These are phyloP conservation scores for Termitomyces sp. DNA, from an alignment of 768 basidiomycete species.

Conservation along the genomic window DNA sequence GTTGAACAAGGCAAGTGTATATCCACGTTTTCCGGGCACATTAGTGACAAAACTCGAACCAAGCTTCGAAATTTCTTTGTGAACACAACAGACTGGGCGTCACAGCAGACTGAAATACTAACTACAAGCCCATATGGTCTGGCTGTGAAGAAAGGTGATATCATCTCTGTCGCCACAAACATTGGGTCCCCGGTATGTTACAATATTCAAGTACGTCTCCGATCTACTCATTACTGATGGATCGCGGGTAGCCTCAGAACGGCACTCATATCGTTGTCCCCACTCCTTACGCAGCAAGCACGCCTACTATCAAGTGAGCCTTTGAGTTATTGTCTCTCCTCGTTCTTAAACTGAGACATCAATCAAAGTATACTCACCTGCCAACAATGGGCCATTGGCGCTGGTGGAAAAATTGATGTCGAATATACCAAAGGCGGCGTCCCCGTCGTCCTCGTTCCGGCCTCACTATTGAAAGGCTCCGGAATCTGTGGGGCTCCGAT, in stretches of 20 bases:
- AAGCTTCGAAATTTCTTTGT: constrained; percentile 68
- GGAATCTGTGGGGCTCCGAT: constrained; percentile 34
- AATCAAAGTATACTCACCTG: constrained; percentile 58
- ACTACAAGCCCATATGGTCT: constrained; percentile 49
- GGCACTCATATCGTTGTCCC: constrained; percentile 53
- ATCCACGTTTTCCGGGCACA: neutral
- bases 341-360: neutral
- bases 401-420: constrained; percentile 58
- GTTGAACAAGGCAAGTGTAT: constrained; percentile 52
- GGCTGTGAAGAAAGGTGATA: constrained; percentile 63
- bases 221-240: neutral
- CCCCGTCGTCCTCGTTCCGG: constrained; percentile 54
- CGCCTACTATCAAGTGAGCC: constrained; percentile 57
- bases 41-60: neutral
- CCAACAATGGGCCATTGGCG: constrained; percentile 65
- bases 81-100: constrained; percentile 54
- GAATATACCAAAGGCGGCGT: constrained; percentile 65
- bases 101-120: constrained; percentile 50
- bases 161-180: constrained; percentile 65
- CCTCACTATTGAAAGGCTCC: constrained; percentile 32
- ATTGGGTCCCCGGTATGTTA: constrained; percentile 67
- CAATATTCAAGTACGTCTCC: neutral
- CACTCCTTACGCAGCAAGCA: constrained; percentile 48
- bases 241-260: constrained; percentile 47
- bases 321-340: neutral